Conservation (phyloP, 1,284 basidiomycete genomes). For the Irpex sp. region DNA sequence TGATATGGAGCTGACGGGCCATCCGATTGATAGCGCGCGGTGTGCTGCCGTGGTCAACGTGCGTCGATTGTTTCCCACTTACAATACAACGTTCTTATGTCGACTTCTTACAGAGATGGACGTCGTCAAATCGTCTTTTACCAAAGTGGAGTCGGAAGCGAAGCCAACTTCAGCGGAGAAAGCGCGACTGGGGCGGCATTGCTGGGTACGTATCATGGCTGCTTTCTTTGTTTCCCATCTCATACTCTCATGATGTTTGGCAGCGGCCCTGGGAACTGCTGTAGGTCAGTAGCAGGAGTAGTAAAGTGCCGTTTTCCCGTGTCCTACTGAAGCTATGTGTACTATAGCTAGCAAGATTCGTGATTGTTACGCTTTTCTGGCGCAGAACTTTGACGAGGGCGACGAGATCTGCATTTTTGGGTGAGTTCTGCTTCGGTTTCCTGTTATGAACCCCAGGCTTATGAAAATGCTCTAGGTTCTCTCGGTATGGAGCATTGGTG, state of each 20-base stretch:
- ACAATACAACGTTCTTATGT: neutral
- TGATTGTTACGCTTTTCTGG: constrained; percentile 21
- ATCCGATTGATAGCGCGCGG: neutral
- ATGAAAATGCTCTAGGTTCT: constrained; percentile 4
- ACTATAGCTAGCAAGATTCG: constrained; percentile 21
- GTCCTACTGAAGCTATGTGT: too few relatives aligned
- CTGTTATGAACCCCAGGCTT: too few relatives aligned
- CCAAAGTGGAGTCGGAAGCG: constrained; percentile 21
- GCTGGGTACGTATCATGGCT: constrained; percentile 1
- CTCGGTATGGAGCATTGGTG: constrained; percentile 3
- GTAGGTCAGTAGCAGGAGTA: constrained; percentile 10
- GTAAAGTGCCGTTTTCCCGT: too few relatives aligned
- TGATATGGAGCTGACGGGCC: neutral
- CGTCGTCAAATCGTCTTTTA: constrained; percentile 19
- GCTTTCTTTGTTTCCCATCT: neutral
- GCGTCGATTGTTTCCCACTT: neutral
- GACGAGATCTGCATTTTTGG: constrained; percentile 23
- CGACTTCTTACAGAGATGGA: neutral
- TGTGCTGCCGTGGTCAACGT: neutral
- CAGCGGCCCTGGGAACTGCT: constrained; percentile 16
- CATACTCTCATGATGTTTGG: neutral
- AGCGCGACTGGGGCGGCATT: neutral
- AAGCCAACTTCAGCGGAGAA: constrained; percentile 18
- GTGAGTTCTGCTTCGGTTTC: too few relatives aligned
- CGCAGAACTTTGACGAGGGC: constrained; percentile 20